phyloP scores from a whole-genome alignment of 306 rosid species.

The Lagenaria siceraria region DNA sequence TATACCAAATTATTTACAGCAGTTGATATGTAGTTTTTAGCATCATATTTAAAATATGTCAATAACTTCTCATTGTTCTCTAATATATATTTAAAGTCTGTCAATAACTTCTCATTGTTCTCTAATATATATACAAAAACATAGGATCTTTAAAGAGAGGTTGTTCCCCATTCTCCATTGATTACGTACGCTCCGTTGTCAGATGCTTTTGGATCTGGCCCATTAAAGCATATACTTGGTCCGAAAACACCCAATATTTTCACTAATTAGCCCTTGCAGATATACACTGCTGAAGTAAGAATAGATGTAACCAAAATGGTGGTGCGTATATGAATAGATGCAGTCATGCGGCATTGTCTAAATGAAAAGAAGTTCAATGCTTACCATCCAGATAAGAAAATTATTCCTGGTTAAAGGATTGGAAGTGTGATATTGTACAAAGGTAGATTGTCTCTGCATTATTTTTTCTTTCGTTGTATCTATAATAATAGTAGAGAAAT shows the following conservation, averaged over 20 bases:
- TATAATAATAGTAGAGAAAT: constrained; percentile 12
- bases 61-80: neutral
- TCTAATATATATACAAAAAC: neutral
- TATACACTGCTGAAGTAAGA: neutral
- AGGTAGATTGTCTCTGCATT: constrained; percentile 74
- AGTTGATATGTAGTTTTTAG: neutral
- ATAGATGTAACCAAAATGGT: neutral
- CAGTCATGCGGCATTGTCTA: neutral
- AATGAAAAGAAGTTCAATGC: constrained; percentile 14
- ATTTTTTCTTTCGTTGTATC: constrained; percentile 58
- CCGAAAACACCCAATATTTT: neutral
- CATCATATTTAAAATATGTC: neutral
- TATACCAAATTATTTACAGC: neutral
- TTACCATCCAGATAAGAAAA: constrained; percentile 69
- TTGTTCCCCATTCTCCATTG: neutral
- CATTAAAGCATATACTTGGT: neutral
- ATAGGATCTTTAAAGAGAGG: neutral
- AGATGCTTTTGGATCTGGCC: neutral
- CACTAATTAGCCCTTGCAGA: neutral
- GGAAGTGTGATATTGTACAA: constrained; percentile 59
- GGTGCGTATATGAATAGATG: neutral
- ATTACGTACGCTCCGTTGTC: neutral
- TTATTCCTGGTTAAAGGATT: constrained; percentile 43
- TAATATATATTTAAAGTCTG: neutral
- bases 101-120: neutral